Evolutionary conservation across 2,329 filamentous ascomycete genomes (phyloP).

Genomic region (Eurotiales sp.): DNA sequence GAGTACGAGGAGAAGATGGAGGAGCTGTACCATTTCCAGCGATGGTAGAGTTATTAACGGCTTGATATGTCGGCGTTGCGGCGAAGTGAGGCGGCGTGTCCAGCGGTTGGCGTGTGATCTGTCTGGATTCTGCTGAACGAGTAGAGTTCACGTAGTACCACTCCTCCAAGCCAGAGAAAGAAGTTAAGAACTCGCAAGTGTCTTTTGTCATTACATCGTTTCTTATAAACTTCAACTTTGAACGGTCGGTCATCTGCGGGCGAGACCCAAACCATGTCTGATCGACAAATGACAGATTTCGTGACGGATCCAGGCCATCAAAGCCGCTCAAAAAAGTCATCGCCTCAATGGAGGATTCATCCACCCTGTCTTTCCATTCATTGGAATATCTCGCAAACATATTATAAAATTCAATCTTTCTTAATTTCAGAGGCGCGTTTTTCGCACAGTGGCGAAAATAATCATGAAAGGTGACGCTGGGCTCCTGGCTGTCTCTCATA

Average conservation of each 20-base stretch:
- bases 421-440: conserved; percentile 45
- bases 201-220: conserved; percentile 48
- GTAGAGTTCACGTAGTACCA: conserved; percentile 50
- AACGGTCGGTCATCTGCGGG: conserved; percentile 23
- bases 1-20: conserved; percentile 15
- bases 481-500: conserved; percentile 57
- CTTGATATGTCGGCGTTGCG: conserved; percentile 26
- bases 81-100: conserved; percentile 20
- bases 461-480: conserved; percentile 51
- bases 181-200: conserved; percentile 40
- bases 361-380: conserved; percentile 44
- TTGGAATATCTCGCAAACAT: conserved; percentile 52
- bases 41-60: conserved; percentile 18
- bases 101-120: conserved; percentile 24
- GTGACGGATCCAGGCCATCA: conserved; percentile 35
- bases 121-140: conserved; percentile 28
- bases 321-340: conserved; percentile 49
- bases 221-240: conserved; percentile 47
- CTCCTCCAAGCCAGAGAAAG: conserved; percentile 45
- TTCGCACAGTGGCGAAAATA: conserved; percentile 56
- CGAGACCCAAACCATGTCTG: conserved; percentile 47
- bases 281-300: conserved; percentile 52
- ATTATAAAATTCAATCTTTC: conserved; percentile 55
- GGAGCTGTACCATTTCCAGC: conserved; percentile 21
- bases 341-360: conserved; percentile 41